These are phyloP conservation scores for Amanita muscaria DNA, from an alignment of 768 basidiomycete species.

Conservation along the genomic window DNA sequence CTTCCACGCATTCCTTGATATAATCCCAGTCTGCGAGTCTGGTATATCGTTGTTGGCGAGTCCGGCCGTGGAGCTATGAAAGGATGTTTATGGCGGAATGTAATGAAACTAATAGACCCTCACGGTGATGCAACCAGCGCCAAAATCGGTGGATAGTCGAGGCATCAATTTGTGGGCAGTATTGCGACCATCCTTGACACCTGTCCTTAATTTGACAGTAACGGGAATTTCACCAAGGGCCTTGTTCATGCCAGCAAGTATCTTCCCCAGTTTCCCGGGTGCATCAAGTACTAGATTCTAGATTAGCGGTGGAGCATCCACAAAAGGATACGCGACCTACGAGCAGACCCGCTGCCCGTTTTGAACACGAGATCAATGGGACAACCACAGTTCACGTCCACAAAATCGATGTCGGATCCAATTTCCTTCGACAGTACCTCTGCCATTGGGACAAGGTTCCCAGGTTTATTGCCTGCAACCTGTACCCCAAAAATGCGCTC, in stretches of 20 bases:
- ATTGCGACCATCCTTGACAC: slow-evolving; percentile 83
- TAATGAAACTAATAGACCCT: slow-evolving; percentile 9
- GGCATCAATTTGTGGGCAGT: slow-evolving; percentile 89
- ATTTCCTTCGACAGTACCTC: slow-evolving; percentile 73
- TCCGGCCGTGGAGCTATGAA: slow-evolving; percentile 85
- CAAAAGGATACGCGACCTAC: slow-evolving; percentile 37
- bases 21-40: slow-evolving; percentile 93
- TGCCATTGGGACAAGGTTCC: slow-evolving; percentile 67
- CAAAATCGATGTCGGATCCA: slow-evolving; percentile 68
- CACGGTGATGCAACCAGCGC: slow-evolving; percentile 37
- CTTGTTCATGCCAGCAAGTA: slow-evolving; percentile 83
- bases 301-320: background rate
- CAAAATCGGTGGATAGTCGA: slow-evolving; percentile 49
- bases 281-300: slow-evolving; percentile 67
- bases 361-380: slow-evolving; percentile 96
- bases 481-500: slow-evolving; percentile 89
- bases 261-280: slow-evolving; percentile 74
- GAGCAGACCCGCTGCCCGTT: slow-evolving; percentile 80
- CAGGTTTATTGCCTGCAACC: slow-evolving; percentile 82
- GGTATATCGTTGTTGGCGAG: slow-evolving; percentile 90
- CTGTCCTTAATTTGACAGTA: slow-evolving; percentile 87
- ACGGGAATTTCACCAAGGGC: slow-evolving; percentile 88
- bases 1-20: slow-evolving; percentile 78
- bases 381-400: slow-evolving; percentile 94
- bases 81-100: background rate